Base-by-base conservation (phyloP, 1,284 basidiomycete species). In the Ceraceosorus guamensis region DNA sequence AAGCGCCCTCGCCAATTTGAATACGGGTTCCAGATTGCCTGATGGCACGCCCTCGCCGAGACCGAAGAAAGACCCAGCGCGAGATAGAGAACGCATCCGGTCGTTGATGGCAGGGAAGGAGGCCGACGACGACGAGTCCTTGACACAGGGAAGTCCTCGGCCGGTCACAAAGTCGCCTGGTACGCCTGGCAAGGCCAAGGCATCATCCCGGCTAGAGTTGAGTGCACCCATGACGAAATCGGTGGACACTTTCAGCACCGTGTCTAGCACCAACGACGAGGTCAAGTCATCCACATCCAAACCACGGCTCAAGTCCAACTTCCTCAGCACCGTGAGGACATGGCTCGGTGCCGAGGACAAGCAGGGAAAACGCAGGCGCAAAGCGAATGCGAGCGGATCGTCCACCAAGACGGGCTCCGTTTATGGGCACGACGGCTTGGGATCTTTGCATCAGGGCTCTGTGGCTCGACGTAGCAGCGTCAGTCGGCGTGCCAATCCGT, bases 271-370 rank as follows among this genome's bases (percentile, higher is more conserved):
- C 43, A 45, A 49, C 18, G 51, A 53, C 24, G 33, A 37, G 11
- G 37, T 44, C 34, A 48, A 50, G 6, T 18, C 18, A 4, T 50
- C 52, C 30, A 35, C 53, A 46, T 14, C 43, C 31, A 62, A 64
- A 57, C 13, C 56, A 52, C 18, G 59, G 53, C 33, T 31, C 32
- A 65, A 63, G 44, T 44, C 68, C 1, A 70, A 63, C 0, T 70
- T 71, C 60, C 63, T 71, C 43, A 54, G 62, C 18, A 68, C 70
- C 5, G 70, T 98, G 18, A 91, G 93, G 13, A 93, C 93, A 2
- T 82, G 91, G 55, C 89, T 89, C 8, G 88, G 83, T 50, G 79
- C 87, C 52, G 90, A 93, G 73, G 91, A 91, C n/a, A 85, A 86
- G 75, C 66, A 67, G 55, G 62, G 62, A 24, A 83, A 83, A 67